Base-by-base conservation (phyloP, 371 early-diverging fungal genomes). In the Rhizopus microsporus region DNA sequence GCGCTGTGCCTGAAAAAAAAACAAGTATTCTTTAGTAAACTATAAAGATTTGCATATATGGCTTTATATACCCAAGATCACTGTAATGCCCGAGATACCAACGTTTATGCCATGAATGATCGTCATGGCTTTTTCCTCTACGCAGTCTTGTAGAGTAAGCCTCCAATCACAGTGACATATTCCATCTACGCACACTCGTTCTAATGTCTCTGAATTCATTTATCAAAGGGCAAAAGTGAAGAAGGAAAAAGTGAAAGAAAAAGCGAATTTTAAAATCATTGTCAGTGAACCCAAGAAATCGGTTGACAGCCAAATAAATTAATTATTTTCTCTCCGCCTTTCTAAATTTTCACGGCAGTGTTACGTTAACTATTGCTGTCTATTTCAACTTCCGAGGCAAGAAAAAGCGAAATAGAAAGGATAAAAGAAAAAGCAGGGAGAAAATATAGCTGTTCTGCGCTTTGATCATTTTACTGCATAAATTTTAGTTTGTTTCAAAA, bases 81-180 rank as follows among this genome's bases (percentile, higher is more conserved):
- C 52, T 7, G 62, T 12, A 1, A 67, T 43, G 9, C 62, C 67
- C 17, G 53, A 67, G 3, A 67, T 13, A 4, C 56, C 62, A 56
- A 67, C 40, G 52, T 62, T 59, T 4, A 67, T 56, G n/a, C 59
- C 62, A 48, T 67, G 62, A 23, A 67, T 48, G n/a, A 67, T 61
- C 1, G 53, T 56, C 62, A 67, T 59, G n/a, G 58, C 59, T 43
- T 48, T 54, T 15, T 53, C 23, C 49, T 67, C 67, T 0, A 40
- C 62, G 29, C 67, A 67, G 15, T 57, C 47, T n/a, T 56, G 44
- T 35, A 67, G 30, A 13, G 67, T 59, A 31, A 67, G 32, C 31
- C 67, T 32, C 67, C 67, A 67, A 56, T 67, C 67, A 48, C 67
- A 67, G 29, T 67, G 67, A 43, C 67, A 67, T 16, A 61, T 23